Percentiles rank a stretch among this genome's conserved stretches.
Conservation (phyloP, 192 early-diverging fungal species). For the Dissophora ornata region DNA sequence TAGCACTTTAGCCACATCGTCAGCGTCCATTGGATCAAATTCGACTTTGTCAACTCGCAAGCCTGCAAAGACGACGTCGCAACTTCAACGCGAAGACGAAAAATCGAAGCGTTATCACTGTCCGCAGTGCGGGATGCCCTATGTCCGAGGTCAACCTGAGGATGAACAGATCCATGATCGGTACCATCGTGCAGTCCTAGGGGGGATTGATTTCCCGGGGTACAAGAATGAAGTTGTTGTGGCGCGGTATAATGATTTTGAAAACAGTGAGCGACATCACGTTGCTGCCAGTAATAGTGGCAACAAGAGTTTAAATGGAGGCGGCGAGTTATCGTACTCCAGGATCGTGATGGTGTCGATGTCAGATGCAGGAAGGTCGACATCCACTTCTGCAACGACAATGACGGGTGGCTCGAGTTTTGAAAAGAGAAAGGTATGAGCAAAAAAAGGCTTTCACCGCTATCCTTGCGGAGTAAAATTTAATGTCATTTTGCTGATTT, state of each 20-base stretch:
- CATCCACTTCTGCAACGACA: neutral
- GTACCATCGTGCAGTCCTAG: slow-evolving; percentile 52
- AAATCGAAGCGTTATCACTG: slow-evolving; percentile 46
- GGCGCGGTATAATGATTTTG: slow-evolving; percentile 21
- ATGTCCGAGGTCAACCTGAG: slow-evolving; percentile 49
- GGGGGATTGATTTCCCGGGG: slow-evolving; percentile 58
- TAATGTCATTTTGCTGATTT: too few species aligned
- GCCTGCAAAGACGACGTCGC: too few species aligned
- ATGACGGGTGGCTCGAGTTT: slow-evolving; percentile 16
- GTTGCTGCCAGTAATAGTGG: neutral
- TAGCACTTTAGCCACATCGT: neutral
- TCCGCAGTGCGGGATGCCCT: slow-evolving; percentile 59
- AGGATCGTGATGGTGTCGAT: slow-evolving; percentile 51
- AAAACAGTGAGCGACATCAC: too few species aligned
- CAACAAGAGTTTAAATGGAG: neutral
- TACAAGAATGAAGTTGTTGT: slow-evolving; percentile 59
- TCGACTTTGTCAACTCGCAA: too few species aligned
- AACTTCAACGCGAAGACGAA: slow-evolving; percentile 46
- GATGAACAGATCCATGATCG: slow-evolving; percentile 57
- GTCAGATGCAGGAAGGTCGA: slow-evolving; percentile 23
- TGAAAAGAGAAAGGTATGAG: slow-evolving; percentile 55
- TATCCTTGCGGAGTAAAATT: too few species aligned
- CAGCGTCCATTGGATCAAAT: slow-evolving; percentile 3
- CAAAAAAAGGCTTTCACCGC: too few species aligned
- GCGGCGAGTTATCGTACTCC: slow-evolving; percentile 5